Conservation (phyloP, 2,329 filamentous ascomycete genomes). For the Ascochyta koolunga region DNA sequence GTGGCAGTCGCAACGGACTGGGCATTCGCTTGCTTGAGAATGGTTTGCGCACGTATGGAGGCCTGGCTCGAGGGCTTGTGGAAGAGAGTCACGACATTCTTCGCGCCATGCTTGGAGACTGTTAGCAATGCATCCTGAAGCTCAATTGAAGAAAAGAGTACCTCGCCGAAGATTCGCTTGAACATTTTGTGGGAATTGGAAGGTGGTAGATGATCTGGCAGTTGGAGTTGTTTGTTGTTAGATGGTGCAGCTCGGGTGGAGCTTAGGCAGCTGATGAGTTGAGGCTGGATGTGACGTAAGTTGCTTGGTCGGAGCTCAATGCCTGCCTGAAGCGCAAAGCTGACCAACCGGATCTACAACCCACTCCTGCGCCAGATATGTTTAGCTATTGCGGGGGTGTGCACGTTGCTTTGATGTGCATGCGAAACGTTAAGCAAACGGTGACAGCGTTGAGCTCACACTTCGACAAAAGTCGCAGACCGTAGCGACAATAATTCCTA, state of each 20-base stretch:
- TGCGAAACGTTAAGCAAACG: not conserved
- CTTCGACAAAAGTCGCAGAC: not conserved
- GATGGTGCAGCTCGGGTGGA: slow-evolving; percentile 20
- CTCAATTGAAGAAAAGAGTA: slow-evolving; percentile 23
- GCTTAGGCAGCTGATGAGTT: slow-evolving; percentile 26
- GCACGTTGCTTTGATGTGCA: not conserved
- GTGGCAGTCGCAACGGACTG: slow-evolving; percentile 71
- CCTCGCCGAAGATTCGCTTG: slow-evolving; percentile 57
- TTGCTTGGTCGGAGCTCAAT: slow-evolving; percentile 21
- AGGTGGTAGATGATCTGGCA: not conserved
- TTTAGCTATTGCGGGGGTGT: slow-evolving; percentile 9
- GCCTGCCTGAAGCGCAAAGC: slow-evolving; percentile 12
- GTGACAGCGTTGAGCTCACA: not conserved
- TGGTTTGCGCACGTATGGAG: slow-evolving; percentile 73
- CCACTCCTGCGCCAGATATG: slow-evolving; percentile 1
- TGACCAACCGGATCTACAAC: slow-evolving; percentile 16
- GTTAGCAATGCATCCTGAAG: slow-evolving; percentile 20
- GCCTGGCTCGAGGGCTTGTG: slow-evolving; percentile 78
- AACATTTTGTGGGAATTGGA: slow-evolving; percentile 44
- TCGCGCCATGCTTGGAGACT: slow-evolving; percentile 50
- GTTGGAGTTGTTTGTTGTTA: slow-evolving; percentile 16
- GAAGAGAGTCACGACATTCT: slow-evolving; percentile 94
- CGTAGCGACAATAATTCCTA: not conserved
- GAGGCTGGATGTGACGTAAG: slow-evolving; percentile 38
- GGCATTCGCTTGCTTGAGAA: slow-evolving; percentile 81